phyloP scores from a whole-genome alignment of 108 stramenopile species.

The Hondaea fermentalgiana region DNA sequence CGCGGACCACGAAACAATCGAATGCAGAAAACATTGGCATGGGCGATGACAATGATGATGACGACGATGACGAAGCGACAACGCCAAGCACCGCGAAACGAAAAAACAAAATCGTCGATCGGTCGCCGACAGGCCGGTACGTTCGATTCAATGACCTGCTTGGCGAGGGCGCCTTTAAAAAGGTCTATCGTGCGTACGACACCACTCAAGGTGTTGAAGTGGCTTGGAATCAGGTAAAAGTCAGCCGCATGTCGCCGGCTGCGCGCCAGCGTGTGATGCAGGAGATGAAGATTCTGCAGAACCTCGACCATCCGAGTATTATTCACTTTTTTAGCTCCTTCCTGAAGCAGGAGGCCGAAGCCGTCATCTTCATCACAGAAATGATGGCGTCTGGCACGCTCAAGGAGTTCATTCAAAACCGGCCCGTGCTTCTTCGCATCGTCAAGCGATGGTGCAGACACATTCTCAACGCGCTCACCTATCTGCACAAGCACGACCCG shows the following conservation, averaged over 20 bases:
- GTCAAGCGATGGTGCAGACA: constrained; percentile 89
- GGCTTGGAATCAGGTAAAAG: constrained; percentile 16
- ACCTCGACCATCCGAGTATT: constrained; percentile 22
- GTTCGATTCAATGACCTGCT: constrained; percentile 87
- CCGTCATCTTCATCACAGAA: constrained; percentile 82
- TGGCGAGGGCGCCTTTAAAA: constrained; percentile 86
- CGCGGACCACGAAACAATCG: too few relatives aligned
- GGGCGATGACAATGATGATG: neutral
- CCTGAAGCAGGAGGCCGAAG: constrained; percentile 7
- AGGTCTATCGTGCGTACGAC: constrained; percentile 54
- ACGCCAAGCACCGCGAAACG: constrained; percentile 11
- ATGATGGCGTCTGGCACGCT: constrained; percentile 85
- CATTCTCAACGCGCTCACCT: constrained; percentile 84
- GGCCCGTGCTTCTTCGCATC: constrained; percentile 88
- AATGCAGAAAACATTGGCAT: too few relatives aligned
- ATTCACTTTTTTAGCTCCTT: neutral
- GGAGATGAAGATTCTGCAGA: constrained; percentile 81
- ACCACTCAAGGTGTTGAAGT: neutral
- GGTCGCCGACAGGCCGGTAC: constrained; percentile 79
- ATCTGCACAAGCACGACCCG: constrained; percentile 90
- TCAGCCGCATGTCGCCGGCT: neutral
- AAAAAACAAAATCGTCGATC: constrained; percentile 64
- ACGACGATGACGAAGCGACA: neutral
- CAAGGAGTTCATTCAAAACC: constrained; percentile 83
- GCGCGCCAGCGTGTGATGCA: constrained; percentile 64